Percentiles rank a stretch among this genome's conserved stretches.
Conservation (phyloP, 768 basidiomycete genomes). For the Rhodotorula paludigena region DNA sequence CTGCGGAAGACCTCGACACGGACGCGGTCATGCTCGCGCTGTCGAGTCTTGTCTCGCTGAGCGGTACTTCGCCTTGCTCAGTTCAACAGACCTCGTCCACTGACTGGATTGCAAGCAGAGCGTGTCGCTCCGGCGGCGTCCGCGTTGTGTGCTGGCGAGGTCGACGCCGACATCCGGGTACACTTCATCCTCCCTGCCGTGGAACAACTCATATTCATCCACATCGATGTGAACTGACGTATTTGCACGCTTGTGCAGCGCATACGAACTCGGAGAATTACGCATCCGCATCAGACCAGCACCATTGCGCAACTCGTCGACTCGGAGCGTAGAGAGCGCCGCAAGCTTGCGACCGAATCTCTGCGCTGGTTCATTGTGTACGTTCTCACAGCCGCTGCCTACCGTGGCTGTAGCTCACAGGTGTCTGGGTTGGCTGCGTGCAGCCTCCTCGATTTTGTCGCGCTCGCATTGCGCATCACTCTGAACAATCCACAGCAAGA, state of each 20-base stretch:
- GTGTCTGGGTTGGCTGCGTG: no score
- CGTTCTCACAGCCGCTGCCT: not conserved
- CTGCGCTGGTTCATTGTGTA: constrained; percentile 11
- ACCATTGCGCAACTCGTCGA: constrained; percentile 12
- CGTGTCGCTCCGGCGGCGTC: not conserved
- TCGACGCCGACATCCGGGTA: constrained; percentile 6
- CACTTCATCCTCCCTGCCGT: not conserved
- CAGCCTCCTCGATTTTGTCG: constrained; percentile 5
- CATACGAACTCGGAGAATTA: not conserved
- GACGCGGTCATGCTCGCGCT: not conserved
- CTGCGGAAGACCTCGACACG: not conserved
- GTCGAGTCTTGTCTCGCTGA: not conserved
- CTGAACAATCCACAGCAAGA: not conserved
- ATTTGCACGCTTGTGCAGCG: not conserved
- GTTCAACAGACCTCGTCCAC: rapidly evolving
- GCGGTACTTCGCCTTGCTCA: not conserved
- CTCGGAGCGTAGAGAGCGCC: not conserved
- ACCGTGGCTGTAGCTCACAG: no score
- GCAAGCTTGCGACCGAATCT: not conserved
- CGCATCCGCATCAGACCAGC: not conserved
- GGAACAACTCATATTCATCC: not conserved
- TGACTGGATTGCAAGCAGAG: not conserved
- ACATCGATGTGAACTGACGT: no score
- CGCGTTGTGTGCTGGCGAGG: not conserved
- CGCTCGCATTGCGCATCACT: not conserved